Percentiles rank a stretch among this genome's conserved stretches.
Evolutionary conservation across 2,329 filamentous ascomycete species (phyloP).

Genomic region (Emmonsiellopsis sp.): DNA sequence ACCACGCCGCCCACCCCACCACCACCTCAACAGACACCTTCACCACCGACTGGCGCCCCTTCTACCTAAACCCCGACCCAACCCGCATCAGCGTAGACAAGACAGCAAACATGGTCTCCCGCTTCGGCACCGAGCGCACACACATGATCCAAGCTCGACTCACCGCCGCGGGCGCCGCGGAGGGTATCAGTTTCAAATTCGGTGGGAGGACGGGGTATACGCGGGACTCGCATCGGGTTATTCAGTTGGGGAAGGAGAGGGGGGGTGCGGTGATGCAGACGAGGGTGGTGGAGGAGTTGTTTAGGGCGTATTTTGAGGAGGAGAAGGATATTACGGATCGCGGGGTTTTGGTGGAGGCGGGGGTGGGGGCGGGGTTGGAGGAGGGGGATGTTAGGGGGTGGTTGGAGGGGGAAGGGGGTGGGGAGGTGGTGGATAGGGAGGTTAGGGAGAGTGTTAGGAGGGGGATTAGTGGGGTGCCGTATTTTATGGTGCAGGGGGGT

Average conservation of each 20-base stretch:
- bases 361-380: slow-evolving; percentile 34
- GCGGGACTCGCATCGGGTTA: slow-evolving; percentile 66
- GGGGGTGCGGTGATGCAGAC: slow-evolving; percentile 47
- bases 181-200: slow-evolving; percentile 66
- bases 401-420: slow-evolving; percentile 47
- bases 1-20: slow-evolving; percentile 52
- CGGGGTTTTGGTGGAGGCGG: slow-evolving; percentile 45
- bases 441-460: slow-evolving; percentile 44
- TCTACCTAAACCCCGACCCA: slow-evolving; percentile 64
- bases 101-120: slow-evolving; percentile 49
- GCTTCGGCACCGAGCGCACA: slow-evolving; percentile 56
- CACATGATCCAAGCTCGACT: slow-evolving; percentile 52
- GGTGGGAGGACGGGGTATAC: slow-evolving; percentile 66
- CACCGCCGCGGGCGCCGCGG: slow-evolving; percentile 47
- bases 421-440: slow-evolving; percentile 49
- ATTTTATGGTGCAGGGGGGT: slow-evolving; percentile 62
- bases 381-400: slow-evolving; percentile 45
- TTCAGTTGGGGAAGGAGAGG: slow-evolving; percentile 58
- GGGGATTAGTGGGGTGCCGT: slow-evolving; percentile 60
- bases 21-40: slow-evolving; percentile 52
- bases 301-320: slow-evolving; percentile 58
- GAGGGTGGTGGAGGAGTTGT: slow-evolving; percentile 53
- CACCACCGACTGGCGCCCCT: slow-evolving; percentile 65
- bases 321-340: slow-evolving; percentile 55
- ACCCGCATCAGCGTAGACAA: slow-evolving; percentile 46